These are phyloP conservation scores for Arthrocladium fulminans DNA, from an alignment of 2,329 filamentous ascomycete species.

Conservation along the genomic window DNA sequence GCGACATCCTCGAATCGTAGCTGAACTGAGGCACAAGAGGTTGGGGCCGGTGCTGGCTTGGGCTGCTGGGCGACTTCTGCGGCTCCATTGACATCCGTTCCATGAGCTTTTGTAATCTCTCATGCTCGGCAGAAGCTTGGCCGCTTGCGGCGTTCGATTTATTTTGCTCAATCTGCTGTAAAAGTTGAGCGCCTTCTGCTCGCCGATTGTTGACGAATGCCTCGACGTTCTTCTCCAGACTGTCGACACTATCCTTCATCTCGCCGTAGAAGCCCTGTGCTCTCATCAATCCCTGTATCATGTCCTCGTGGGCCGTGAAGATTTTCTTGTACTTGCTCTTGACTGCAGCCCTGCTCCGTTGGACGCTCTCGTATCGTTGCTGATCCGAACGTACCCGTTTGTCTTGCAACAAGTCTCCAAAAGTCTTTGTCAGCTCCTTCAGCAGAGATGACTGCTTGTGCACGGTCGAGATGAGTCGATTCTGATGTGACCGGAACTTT, in stretches of 20 bases:
- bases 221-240: conserved; percentile 89
- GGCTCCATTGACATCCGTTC: conserved; percentile 83
- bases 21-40: conserved; percentile 28
- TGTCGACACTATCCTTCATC: conserved; percentile 91
- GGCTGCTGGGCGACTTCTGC: conserved; percentile 37
- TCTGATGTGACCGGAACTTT: conserved; percentile 91
- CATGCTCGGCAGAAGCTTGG: conserved; percentile 71
- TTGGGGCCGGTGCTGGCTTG: conserved; percentile 33
- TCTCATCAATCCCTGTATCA: conserved; percentile 74
- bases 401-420: conserved; percentile 82
- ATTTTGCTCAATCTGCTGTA: conserved; percentile 77
- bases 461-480: conserved; percentile 78
- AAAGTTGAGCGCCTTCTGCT: conserved; percentile 80
- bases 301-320: conserved; percentile 84
- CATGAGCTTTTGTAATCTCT: conserved; percentile 82
- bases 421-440: conserved; percentile 84
- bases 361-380: conserved; percentile 85
- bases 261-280: conserved; percentile 91
- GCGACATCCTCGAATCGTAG: conserved; percentile 23
- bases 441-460: conserved; percentile 91
- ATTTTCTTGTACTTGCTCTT: conserved; percentile 82
- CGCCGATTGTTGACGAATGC: conserved; percentile 91
- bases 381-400: conserved; percentile 89
- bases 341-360: conserved; percentile 69
- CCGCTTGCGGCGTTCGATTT: conserved; percentile 51